phyloP scores from a whole-genome alignment of 768 basidiomycete genomes.

The Leccinum uliginosum region DNA sequence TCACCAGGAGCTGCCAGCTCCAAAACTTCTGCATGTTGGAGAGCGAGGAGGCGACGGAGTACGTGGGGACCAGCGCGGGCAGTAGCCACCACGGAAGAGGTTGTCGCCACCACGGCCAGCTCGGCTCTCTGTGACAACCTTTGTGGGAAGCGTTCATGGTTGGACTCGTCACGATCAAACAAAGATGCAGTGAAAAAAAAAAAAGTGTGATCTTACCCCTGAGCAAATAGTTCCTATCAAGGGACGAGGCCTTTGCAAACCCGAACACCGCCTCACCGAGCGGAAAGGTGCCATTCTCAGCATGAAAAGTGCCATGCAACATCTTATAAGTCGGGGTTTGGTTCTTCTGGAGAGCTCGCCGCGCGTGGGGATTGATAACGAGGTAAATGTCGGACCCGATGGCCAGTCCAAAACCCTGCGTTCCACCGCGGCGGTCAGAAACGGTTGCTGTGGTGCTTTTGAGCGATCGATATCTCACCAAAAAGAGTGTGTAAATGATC shows the following conservation, averaged over 20 bases:
- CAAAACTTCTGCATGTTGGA: slow-evolving; percentile 71
- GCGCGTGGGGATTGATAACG: slow-evolving; percentile 58
- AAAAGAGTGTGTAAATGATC: slow-evolving; percentile 79
- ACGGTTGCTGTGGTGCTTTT: neutral
- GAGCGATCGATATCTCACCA: slow-evolving; percentile 39
- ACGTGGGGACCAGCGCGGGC: slow-evolving; percentile 71
- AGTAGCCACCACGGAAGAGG: slow-evolving; percentile 80
- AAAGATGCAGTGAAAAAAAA: neutral
- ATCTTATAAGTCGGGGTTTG: slow-evolving; percentile 38
- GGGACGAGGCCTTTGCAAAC: slow-evolving; percentile 34
- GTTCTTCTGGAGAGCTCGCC: slow-evolving; percentile 30
- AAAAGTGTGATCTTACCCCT: slow-evolving; percentile 19
- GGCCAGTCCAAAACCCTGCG: slow-evolving; percentile 76
- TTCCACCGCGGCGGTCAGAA: slow-evolving; percentile 1
- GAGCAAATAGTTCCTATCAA: slow-evolving; percentile 27
- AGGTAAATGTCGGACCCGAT: slow-evolving; percentile 82
- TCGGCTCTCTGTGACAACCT: slow-evolving; percentile 74
- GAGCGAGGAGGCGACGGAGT: slow-evolving; percentile 69
- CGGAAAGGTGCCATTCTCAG: slow-evolving; percentile 44
- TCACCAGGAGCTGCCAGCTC: slow-evolving; percentile 68
- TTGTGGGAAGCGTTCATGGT: slow-evolving; percentile 15
- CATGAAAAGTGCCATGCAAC: slow-evolving; percentile 51
- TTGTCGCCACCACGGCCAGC: slow-evolving; percentile 75
- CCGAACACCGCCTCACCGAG: slow-evolving; percentile 44
- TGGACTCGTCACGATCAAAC: slow-evolving; percentile 24